Base-by-base conservation (phyloP, 2,329 filamentous ascomycete genomes). In the Grosmannia penicillata region DNA sequence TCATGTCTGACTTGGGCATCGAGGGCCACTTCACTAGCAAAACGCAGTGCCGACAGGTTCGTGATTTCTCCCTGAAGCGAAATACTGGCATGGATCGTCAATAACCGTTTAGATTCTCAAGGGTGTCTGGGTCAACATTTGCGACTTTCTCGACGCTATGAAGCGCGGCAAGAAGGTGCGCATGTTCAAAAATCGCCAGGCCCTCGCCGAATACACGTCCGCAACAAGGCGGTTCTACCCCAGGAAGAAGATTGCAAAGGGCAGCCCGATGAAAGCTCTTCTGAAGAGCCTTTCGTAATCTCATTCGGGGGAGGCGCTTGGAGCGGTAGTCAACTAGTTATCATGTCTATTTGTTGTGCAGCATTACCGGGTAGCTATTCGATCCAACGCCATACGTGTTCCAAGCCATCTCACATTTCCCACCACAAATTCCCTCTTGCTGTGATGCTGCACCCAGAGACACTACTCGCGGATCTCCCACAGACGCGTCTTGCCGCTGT, bases 381-480 rank as follows among this genome's bases (percentile, higher is more conserved):
- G 19, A 24, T 28, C n/a, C n/a, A 26, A 28, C 13, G 26, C 30
- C n/a, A 3, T 22, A n/a, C 8, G 31, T 8, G 15, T 8, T 19
- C 29, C 19, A 29, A 14, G 18, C 25, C 36, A 2, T 15, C 23
- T n/a, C n/a, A n/a, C n/a, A n/a, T n/a, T n/a, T n/a, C n/a, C n/a
- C n/a, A n/a, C n/a, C n/a, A n/a, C n/a, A n/a, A n/a, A n/a, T n/a
- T n/a, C n/a, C n/a, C n/a, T n/a, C n/a, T n/a, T n/a, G n/a, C n/a
- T n/a, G n/a, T n/a, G n/a, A n/a, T n/a, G n/a, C n/a, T n/a, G n/a
- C n/a, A n/a, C n/a, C n/a, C n/a, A n/a, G n/a, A n/a, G n/a, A n/a
- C n/a, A n/a, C 24, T 26, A 84, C 47, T 62, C 70, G 53, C 78
- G 65, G 48, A 94, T 84, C 62, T 95, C 86, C 86, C 89, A 98